Conservation (phyloP, 2,329 filamentous ascomycete species). For the Cladosporium sphaerospermum region DNA sequence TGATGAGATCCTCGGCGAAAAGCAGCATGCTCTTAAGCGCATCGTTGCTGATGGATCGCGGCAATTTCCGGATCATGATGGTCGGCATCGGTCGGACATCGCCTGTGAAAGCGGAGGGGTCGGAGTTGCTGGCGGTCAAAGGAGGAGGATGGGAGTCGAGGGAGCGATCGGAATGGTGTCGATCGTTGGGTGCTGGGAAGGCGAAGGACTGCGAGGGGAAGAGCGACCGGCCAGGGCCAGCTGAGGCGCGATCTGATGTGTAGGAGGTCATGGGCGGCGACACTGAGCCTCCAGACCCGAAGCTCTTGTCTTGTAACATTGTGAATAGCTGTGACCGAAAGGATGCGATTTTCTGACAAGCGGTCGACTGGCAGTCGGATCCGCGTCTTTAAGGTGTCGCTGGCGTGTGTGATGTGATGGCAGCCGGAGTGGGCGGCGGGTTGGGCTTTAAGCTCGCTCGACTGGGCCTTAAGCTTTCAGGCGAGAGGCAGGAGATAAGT, state of each 20-base stretch:
- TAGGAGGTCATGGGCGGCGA: slow-evolving; percentile 2
- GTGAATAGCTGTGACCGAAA: not conserved
- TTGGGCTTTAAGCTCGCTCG: not conserved
- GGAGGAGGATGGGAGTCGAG: slow-evolving; percentile 7
- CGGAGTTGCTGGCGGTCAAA: slow-evolving; percentile 4
- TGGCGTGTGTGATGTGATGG: not conserved
- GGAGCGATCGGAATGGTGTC: slow-evolving; percentile 3
- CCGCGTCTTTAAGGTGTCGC: too few relatives aligned
- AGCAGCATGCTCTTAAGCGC: slow-evolving; percentile 57
- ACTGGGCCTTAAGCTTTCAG: not conserved
- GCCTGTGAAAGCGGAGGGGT: not conserved
- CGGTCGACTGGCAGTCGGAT: not conserved
- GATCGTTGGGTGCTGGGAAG: not conserved
- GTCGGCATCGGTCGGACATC: slow-evolving; percentile 22
- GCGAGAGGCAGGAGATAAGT: not conserved
- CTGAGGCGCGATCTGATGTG: not conserved
- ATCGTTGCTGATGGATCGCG: slow-evolving; percentile 52
- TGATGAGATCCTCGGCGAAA: slow-evolving; percentile 58
- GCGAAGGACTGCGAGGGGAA: not conserved
- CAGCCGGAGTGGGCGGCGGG: not conserved
- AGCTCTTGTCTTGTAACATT: slow-evolving; percentile 9
- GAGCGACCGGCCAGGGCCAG: not conserved
- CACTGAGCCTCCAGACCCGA: not conserved
- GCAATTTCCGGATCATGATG: slow-evolving; percentile 56
- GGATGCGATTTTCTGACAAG: not conserved